A percentile compares a stretch with the other conserved stretches of the same genome.
Evolutionary conservation across 169 alveolate genomes (phyloP).

Genomic region (Haemoproteus tartakovskyi): DNA sequence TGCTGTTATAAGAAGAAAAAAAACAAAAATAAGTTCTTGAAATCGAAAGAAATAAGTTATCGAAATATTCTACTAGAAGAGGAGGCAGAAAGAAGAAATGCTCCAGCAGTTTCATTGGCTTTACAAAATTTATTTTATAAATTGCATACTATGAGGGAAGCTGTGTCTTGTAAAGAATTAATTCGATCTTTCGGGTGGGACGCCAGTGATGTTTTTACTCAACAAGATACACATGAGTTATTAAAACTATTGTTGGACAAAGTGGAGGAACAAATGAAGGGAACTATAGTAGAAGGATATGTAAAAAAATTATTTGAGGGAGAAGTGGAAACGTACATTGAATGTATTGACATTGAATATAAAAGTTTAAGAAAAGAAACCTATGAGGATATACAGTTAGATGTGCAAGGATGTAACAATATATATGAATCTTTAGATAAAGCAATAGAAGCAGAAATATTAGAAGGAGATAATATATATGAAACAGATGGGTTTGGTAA

Average conservation of each 20-base stretch:
- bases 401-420: constrained; percentile 89
- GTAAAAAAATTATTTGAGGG: constrained; percentile 93
- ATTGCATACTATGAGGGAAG: constrained; percentile 86
- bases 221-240: constrained; percentile 97
- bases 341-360: constrained; percentile 91
- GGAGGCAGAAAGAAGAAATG: constrained; percentile 79
- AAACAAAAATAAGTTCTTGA: constrained; percentile 48
- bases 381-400: constrained; percentile 90
- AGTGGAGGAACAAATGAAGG: constrained; percentile 95
- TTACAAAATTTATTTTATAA: constrained; percentile 91
- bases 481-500: constrained; percentile 93
- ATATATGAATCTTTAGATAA: constrained; percentile 89
- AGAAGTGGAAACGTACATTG: constrained; percentile 91
- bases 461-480: constrained; percentile 93
- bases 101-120: constrained; percentile 82
- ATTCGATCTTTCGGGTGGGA: constrained; percentile 96
- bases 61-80: constrained; percentile 79
- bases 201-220: constrained; percentile 92
- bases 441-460: constrained; percentile 90
- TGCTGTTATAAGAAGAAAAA: constrained; percentile 24
- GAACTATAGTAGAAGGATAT: constrained; percentile 93
- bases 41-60: constrained; percentile 74
- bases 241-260: constrained; percentile 90
- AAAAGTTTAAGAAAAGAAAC: constrained; percentile 86
- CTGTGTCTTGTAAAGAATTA: constrained; percentile 88